A percentile compares a stretch with the other conserved stretches of the same genome.
Evolutionary conservation across 2,329 filamentous ascomycete genomes (phyloP).

Genomic region (Colletotrichum euphorbiae): DNA sequence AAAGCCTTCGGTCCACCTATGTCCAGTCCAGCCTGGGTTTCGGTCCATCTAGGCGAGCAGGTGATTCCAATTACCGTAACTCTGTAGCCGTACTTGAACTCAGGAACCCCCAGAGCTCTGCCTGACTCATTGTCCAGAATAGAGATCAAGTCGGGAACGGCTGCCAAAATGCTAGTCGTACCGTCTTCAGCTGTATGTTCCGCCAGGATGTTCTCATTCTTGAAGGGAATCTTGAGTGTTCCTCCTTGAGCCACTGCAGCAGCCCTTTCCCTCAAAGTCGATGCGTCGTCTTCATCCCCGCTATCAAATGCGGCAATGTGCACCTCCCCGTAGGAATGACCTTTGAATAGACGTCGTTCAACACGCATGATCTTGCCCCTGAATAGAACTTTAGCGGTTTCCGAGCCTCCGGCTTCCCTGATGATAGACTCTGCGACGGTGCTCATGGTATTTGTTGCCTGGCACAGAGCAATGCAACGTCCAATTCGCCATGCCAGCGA

Average conservation of each 20-base stretch:
- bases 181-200: constrained; percentile 53
- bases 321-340: constrained; percentile 61
- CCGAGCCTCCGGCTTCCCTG: constrained; percentile 65
- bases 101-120: constrained; percentile 66
- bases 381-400: constrained; percentile 68
- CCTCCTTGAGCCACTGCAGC: constrained; percentile 38
- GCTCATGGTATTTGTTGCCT: constrained; percentile 58
- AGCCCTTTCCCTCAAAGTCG: constrained; percentile 1
- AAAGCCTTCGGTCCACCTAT: constrained; percentile 57
- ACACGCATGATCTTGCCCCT: constrained; percentile 70
- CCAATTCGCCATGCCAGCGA: constrained; percentile 37
- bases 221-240: constrained; percentile 45
- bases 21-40: constrained; percentile 58
- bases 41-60: constrained; percentile 65
- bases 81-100: constrained; percentile 65
- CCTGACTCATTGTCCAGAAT: constrained; percentile 68
- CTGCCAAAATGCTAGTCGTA: constrained; percentile 54
- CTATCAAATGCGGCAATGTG: constrained; percentile 44
- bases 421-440: constrained; percentile 69
- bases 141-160: constrained; percentile 68
- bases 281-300: constrained; percentile 41
- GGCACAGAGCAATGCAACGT: constrained; percentile 24
- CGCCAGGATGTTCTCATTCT: constrained; percentile 63
- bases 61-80: constrained; percentile 66
- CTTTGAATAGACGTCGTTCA: constrained; percentile 60